Conservation (phyloP, 305 asterid genomes). For the Rubia balearica region DNA sequence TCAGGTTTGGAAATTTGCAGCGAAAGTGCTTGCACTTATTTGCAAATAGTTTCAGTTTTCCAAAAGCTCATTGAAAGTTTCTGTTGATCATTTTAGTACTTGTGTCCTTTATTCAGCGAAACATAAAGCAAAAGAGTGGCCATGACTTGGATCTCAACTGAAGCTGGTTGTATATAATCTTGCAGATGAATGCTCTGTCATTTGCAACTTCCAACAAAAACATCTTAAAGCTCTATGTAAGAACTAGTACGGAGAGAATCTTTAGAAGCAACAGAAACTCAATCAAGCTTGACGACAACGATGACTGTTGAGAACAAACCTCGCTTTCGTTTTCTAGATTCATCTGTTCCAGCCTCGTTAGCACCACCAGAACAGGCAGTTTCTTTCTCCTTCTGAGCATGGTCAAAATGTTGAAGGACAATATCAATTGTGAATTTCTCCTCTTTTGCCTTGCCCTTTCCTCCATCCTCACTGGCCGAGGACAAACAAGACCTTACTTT, state of each 20-base stretch:
- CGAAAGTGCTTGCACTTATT: not conserved
- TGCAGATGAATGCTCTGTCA: too few species aligned
- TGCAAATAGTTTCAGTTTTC: not conserved
- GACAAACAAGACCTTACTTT: slow-evolving; percentile 33
- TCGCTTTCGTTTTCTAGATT: slow-evolving; percentile 39
- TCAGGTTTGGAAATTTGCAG: not conserved
- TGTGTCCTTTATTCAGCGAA: not conserved
- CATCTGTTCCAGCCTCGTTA: slow-evolving; percentile 22
- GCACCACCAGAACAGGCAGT: slow-evolving; percentile 9
- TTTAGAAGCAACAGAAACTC: slow-evolving; percentile 1
- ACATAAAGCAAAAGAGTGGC: not conserved
- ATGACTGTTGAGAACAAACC: slow-evolving; percentile 24
- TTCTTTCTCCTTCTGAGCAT: slow-evolving; percentile 22
- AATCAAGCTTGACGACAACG: not conserved
- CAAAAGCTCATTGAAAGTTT: not conserved
- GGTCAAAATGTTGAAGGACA: slow-evolving; percentile 51
- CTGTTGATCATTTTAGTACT: not conserved
- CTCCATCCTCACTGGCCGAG: slow-evolving; percentile 26
- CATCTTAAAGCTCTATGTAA: not conserved
- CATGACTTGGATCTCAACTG: not conserved
- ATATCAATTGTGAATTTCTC: slow-evolving; percentile 32
- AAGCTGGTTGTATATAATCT: not conserved
- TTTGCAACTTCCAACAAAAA: not conserved
- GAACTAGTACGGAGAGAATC: not conserved
- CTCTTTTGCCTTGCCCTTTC: slow-evolving; percentile 20